A percentile compares a stretch with the other conserved stretches of the same genome.
Evolutionary conservation across 1,284 basidiomycete species (phyloP).

Genomic region (Inonotus hispidus): DNA sequence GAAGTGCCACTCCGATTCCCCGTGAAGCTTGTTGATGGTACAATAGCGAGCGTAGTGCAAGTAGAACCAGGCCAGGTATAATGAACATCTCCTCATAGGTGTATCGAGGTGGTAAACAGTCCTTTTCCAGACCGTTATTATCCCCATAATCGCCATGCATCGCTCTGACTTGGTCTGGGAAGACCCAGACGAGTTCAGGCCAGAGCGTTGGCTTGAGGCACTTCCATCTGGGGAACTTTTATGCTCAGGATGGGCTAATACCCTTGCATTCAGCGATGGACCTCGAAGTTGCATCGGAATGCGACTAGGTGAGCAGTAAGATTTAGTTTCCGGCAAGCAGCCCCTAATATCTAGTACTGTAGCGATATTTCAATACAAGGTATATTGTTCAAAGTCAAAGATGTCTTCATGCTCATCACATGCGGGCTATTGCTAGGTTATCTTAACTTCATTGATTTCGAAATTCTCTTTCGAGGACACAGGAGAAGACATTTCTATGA

Average conservation of each 20-base stretch:
- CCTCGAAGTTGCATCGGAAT: background rate
- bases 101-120: background rate
- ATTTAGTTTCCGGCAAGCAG: background rate
- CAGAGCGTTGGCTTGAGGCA: background rate
- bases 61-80: background rate
- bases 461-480: background rate
- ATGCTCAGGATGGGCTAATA: background rate
- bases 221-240: background rate
- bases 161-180: background rate
- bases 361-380: background rate
- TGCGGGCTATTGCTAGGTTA: background rate
- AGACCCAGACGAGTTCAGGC: background rate
- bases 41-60: background rate
- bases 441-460: background rate
- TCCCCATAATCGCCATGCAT: background rate
- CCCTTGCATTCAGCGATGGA: background rate
- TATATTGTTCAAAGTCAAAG: background rate
- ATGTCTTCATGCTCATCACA: background rate
- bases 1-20: background rate
- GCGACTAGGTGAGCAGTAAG: background rate
- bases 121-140: background rate
- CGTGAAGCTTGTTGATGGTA: background rate
- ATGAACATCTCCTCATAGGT: background rate
- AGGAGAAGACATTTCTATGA: background rate
- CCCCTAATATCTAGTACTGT: background rate